phyloP scores from a whole-genome alignment of 768 basidiomycete species.

The Calocybe indica region DNA sequence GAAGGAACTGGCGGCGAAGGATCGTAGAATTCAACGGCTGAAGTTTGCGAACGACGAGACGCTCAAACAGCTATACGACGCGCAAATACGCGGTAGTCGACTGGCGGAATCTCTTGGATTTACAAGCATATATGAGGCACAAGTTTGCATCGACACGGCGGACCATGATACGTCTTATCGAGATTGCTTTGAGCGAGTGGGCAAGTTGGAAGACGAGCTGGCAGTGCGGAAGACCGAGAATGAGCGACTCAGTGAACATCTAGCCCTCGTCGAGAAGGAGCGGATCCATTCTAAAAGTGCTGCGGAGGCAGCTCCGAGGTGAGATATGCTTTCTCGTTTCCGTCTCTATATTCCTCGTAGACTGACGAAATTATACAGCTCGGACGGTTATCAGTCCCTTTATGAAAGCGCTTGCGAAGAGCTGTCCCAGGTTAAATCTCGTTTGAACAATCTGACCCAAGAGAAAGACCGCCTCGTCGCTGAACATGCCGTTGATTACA shows the following conservation, averaged over 20 bases:
- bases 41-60: slow-evolving; percentile 27
- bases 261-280: slow-evolving; percentile 18
- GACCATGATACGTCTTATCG: slow-evolving; percentile 27
- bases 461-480: slow-evolving; percentile 38
- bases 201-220: slow-evolving; percentile 24
- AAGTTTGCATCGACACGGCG: slow-evolving; percentile 30
- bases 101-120: slow-evolving; percentile 41
- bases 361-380: no score
- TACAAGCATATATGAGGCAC: slow-evolving; percentile 33
- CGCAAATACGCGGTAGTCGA: slow-evolving; percentile 25
- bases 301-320: no score
- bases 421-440: slow-evolving; percentile 27
- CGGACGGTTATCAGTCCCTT: no score
- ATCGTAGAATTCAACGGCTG: slow-evolving; percentile 25
- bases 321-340: no score
- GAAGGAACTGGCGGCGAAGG: slow-evolving; percentile 22
- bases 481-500: slow-evolving; percentile 46
- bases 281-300: slow-evolving; percentile 1
- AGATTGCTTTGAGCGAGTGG: slow-evolving; percentile 28
- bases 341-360: no score
- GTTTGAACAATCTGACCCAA: slow-evolving; percentile 39
- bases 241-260: slow-evolving; percentile 13
- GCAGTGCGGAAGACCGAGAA: slow-evolving; percentile 15
- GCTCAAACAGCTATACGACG: slow-evolving; percentile 32
- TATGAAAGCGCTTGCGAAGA: slow-evolving; percentile 9